Evolutionary conservation across 75 land plant species (phyloP).

Genomic region (Picea glauca): DNA sequence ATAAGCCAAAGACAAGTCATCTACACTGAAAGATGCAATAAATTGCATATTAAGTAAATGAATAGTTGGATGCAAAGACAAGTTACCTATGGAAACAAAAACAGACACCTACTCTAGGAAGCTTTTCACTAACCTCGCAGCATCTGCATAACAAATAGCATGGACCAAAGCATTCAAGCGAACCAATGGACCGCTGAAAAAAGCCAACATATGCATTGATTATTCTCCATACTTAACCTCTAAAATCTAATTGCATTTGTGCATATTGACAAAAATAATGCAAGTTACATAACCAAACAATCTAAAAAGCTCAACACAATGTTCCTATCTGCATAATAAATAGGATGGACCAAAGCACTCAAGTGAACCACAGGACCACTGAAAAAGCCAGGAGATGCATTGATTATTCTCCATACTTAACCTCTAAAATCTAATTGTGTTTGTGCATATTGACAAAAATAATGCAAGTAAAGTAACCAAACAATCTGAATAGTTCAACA

Average conservation of each 20-base stretch:
- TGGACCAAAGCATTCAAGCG: constrained; percentile 70
- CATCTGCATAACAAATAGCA: constrained; percentile 69
- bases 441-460: neutral
- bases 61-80: neutral
- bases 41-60: constrained; percentile 5
- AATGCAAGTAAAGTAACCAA: neutral
- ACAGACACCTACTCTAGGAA: neutral
- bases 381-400: constrained; percentile 10
- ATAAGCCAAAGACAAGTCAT: constrained; percentile 72
- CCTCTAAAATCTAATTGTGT: neutral
- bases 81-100: neutral
- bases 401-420: neutral
- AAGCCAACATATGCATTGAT: neutral
- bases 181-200: constrained; percentile 70
- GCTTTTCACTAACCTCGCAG: constrained; percentile 54
- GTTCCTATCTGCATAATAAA: constrained; percentile 55
- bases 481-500: neutral
- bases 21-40: constrained; percentile 40
- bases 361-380: constrained; percentile 76
- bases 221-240: neutral
- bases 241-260: neutral
- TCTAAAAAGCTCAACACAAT: neutral
- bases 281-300: neutral
- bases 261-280: neutral
- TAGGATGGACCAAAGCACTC: constrained; percentile 70